Base-by-base conservation (phyloP, 2,329 filamentous ascomycete genomes). In the Tolypocladium cylindrosporum region DNA sequence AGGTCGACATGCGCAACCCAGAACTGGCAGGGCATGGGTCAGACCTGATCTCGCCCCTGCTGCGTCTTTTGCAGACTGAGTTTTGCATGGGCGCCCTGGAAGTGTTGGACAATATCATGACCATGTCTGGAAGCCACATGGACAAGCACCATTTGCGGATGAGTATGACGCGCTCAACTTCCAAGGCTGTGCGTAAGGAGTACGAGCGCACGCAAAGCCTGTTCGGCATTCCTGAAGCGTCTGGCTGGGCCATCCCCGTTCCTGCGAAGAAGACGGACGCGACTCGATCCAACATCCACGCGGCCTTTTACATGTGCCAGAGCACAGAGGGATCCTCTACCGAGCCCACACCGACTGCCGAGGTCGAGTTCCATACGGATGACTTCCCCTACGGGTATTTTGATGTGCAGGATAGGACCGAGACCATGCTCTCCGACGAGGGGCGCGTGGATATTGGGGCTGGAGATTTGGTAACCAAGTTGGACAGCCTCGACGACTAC, bases 171-270 rank as follows among this genome's bases (percentile, higher is more conserved):
- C 88, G 90, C 14, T 87, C 89, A 1, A 91, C 91, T 2, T 94
- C 91, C 0, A 88, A 89, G 65, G 85, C 88, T 0, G 88, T 94
- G 55, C 87, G 90, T 54, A 97, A 97, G 69, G 92, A 97, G 72
- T 97, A 96, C 65, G 93, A 96, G 68, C 87, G 90, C 27, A 96
- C 91, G 0, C 89, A 96, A 70, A 97, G 91, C 67, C 75, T 99
- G 40, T 99, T 97, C 70, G 95, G 95, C 36, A 97, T 99, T 59
- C 94, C 94, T 0, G 93, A 97, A 69, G 87, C 91, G 27, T 94
- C 90, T 19, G 94, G 94, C 2, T 99, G 94, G 94, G 94, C 94
- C 0, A 91, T 99, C 51, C 93, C 94, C 0, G 85, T 95, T 69
- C 94, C 94, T 19, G 93, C 93, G 0, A 88, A 89, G 58, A 93